These are phyloP conservation scores for Quercus alba DNA, from an alignment of 306 rosid genomes.

Conservation along the genomic window DNA sequence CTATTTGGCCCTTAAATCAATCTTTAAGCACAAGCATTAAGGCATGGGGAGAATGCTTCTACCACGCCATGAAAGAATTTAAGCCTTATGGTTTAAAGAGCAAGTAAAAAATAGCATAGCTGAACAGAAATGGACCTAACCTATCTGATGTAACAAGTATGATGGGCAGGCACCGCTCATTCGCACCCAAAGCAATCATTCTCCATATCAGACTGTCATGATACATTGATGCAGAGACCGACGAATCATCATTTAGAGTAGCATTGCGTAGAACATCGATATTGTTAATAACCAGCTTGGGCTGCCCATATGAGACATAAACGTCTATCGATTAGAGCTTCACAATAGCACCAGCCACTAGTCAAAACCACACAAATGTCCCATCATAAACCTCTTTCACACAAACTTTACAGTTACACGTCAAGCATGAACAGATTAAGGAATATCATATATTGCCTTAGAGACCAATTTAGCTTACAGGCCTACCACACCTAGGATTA, in stretches of 20 bases:
- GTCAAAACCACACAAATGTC: background rate
- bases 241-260: slow-evolving; percentile 36
- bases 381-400: background rate
- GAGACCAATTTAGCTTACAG: background rate
- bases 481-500: background rate
- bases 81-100: background rate
- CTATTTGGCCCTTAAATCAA: background rate
- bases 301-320: slow-evolving; percentile 49
- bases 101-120: background rate
- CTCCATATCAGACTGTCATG: slow-evolving; percentile 94
- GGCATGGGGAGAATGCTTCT: background rate
- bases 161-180: slow-evolving; percentile 69
- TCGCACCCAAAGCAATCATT: slow-evolving; percentile 77
- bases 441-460: background rate
- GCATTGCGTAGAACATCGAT: slow-evolving; percentile 79
- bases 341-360: background rate
- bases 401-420: background rate
- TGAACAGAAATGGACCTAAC: slow-evolving; percentile 36
- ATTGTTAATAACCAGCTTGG: slow-evolving; percentile 89
- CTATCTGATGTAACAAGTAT: slow-evolving; percentile 86
- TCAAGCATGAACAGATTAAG: background rate
- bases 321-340: slow-evolving; percentile 27
- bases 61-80: background rate
- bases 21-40: slow-evolving; percentile 9
- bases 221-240: slow-evolving; percentile 69